A percentile compares a stretch with the other conserved stretches of the same genome.
Evolutionary conservation across 441 rosid species (phyloP).

Genomic region (Aleurites moluccanus): DNA sequence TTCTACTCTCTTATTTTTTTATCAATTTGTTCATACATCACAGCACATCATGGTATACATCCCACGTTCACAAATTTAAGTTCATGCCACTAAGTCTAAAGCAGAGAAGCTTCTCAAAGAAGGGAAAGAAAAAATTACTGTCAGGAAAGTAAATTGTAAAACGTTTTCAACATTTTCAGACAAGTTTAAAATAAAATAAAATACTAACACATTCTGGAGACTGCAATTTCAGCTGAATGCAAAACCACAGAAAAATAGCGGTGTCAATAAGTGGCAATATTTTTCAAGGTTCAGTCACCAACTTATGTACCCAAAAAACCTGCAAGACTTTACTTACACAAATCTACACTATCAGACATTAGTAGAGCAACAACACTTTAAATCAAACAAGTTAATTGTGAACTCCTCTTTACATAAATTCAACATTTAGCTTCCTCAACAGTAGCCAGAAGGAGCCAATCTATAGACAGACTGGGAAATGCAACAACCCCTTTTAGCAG

Average conservation of each 20-base stretch:
- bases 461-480: not conserved
- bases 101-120: not conserved
- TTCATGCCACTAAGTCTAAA: not conserved
- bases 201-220: not conserved
- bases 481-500: not conserved
- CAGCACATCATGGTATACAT: not conserved
- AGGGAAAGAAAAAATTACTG: too few species aligned
- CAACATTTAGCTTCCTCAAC: slow-evolving; percentile 5
- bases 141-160: not conserved
- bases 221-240: not conserved
- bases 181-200: too few species aligned
- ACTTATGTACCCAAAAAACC: not conserved
- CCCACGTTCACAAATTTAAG: not conserved
- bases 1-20: not conserved
- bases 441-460: not conserved
- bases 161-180: not conserved
- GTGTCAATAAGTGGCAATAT: not conserved
- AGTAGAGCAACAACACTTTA: not conserved
- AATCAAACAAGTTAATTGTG: not conserved
- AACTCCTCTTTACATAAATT: not conserved
- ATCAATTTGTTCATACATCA: not conserved
- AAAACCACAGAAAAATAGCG: too few species aligned
- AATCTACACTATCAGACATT: not conserved
- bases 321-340: slow-evolving; percentile 5
- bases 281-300: slow-evolving; percentile 12